These are phyloP conservation scores for Botrytis elliptica DNA, from an alignment of 2,329 filamentous ascomycete genomes.

Conservation along the genomic window DNA sequence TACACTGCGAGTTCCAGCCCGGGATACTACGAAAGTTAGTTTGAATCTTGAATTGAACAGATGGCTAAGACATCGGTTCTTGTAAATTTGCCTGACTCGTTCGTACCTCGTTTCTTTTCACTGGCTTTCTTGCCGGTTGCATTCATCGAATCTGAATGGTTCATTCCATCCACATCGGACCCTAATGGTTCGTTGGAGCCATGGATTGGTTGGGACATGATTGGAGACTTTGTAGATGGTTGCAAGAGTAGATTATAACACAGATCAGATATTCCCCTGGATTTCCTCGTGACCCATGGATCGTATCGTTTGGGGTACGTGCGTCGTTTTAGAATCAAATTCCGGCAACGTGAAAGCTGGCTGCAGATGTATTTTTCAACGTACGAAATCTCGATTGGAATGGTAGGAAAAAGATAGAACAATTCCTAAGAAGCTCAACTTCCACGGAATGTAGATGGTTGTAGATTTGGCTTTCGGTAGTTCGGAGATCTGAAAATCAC, in stretches of 20 bases:
- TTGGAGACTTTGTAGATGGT: background rate
- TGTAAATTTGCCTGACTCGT: background rate
- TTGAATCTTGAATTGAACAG: background rate
- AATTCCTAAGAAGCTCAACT: background rate
- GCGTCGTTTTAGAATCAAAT: background rate
- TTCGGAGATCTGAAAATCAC: background rate
- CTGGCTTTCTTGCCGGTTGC: background rate
- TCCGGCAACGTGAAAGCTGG: background rate
- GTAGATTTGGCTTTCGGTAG: background rate
- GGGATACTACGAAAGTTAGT: slow-evolving; percentile 34
- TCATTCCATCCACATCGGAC: background rate
- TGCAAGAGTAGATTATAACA: background rate
- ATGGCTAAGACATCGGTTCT: background rate
- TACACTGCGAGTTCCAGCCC: slow-evolving; percentile 67
- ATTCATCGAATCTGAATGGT: background rate
- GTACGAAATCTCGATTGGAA: background rate
- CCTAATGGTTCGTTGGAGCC: background rate
- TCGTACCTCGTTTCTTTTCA: slow-evolving; percentile 34
- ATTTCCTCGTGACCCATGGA: background rate
- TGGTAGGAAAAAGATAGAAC: background rate
- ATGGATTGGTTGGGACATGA: slow-evolving; percentile 6
- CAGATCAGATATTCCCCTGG: background rate
- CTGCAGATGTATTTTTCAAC: background rate
- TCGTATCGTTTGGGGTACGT: background rate
- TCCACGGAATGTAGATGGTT: background rate